Conservation (phyloP, 768 basidiomycete species). For the Dentipellis sp. region DNA sequence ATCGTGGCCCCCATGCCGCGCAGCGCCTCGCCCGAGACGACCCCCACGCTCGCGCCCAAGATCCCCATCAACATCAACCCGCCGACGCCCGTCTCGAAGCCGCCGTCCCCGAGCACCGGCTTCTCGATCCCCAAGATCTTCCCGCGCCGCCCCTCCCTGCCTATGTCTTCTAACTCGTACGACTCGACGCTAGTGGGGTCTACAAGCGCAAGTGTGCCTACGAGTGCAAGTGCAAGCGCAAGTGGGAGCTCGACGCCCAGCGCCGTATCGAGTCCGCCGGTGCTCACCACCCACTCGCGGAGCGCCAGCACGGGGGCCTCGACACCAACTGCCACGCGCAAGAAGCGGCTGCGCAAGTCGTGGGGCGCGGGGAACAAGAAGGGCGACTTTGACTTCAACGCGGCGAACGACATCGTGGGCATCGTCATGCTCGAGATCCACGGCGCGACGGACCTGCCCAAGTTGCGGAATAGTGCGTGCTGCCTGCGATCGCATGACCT, state of each 20-base stretch:
- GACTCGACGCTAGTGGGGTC: slow-evolving; percentile 12
- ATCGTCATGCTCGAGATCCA: slow-evolving; percentile 94
- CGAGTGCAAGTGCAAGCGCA: slow-evolving; percentile 8
- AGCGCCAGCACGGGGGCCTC: neutral
- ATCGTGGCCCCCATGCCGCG: slow-evolving; percentile 3
- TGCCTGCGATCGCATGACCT: neutral
- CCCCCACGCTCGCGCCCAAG: slow-evolving; percentile 14
- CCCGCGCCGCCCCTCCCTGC: slow-evolving; percentile 22
- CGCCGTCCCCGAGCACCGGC: slow-evolving; percentile 18
- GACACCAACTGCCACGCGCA: slow-evolving; percentile 13
- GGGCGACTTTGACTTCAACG: slow-evolving; percentile 49
- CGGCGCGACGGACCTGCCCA: slow-evolving; percentile 75
- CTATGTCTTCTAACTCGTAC: slow-evolving; percentile 22
- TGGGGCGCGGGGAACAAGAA: slow-evolving; percentile 27
- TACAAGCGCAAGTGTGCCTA: slow-evolving; percentile 1
- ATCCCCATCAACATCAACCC: slow-evolving; percentile 14
- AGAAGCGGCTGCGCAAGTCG: slow-evolving; percentile 30
- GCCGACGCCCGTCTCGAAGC: slow-evolving; percentile 15
- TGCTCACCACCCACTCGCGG: neutral
- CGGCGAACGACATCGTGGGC: slow-evolving; percentile 78
- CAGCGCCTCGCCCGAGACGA: slow-evolving; percentile 15
- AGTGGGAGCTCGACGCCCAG: slow-evolving; percentile 13
- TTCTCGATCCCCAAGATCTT: slow-evolving; percentile 25
- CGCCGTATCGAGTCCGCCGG: neutral
- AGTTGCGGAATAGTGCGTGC: slow-evolving; percentile 74